These are phyloP conservation scores for Pinus taeda DNA, from an alignment of 75 land plant species.

Conservation along the genomic window DNA sequence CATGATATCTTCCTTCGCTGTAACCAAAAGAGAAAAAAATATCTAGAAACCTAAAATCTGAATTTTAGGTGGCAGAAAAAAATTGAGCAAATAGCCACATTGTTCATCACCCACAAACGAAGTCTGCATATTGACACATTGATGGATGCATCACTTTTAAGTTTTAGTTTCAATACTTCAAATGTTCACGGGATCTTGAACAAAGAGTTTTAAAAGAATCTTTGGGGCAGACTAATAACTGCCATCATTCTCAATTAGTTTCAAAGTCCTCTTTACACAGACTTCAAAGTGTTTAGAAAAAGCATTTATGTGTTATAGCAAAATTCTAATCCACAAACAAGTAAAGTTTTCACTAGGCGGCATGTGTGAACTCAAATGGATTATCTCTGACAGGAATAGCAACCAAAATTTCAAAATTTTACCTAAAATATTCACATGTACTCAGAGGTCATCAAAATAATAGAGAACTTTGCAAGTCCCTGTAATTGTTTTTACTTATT, in stretches of 20 bases:
- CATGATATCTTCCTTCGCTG: not conserved
- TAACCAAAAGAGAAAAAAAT: not conserved
- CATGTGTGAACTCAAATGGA: not conserved
- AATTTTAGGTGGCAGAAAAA: not conserved
- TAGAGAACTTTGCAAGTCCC: not conserved
- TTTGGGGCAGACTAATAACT: not conserved
- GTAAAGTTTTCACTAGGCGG: not conserved
- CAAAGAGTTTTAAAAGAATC: not conserved
- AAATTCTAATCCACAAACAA: not conserved
- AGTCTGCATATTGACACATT: not conserved
- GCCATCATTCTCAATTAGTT: not conserved
- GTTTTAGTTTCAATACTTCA: constrained; percentile 1
- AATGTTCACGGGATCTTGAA: not conserved
- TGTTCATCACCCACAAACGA: not conserved
- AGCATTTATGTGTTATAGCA: not conserved
- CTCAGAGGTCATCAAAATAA: not conserved
- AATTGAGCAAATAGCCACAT: not conserved
- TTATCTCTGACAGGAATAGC: not conserved
- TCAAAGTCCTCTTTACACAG: not conserved
- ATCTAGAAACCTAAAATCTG: not conserved
- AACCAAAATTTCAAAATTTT: not conserved
- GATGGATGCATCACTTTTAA: not conserved
- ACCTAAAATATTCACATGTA: not conserved
- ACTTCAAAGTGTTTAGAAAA: not conserved
- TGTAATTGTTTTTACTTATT: not conserved